Conservation (phyloP, 2,329 filamentous ascomycete species). For the Parastagonospora nodorum region DNA sequence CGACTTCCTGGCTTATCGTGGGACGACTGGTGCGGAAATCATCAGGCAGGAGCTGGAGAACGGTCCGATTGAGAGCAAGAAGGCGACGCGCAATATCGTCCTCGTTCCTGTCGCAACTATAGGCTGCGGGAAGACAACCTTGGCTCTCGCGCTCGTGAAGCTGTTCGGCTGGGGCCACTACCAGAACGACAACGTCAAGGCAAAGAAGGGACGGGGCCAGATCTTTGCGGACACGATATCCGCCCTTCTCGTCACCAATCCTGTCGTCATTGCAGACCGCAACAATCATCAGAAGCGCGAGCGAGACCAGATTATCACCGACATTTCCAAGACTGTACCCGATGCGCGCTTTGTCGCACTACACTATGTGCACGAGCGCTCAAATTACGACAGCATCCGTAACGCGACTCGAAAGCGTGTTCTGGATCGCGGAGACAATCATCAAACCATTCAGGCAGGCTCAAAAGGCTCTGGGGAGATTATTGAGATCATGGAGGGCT, state of each 20-base stretch:
- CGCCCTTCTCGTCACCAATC: constrained; percentile 65
- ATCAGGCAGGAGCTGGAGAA: constrained; percentile 72
- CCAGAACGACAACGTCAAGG: constrained; percentile 95
- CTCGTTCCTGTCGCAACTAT: constrained; percentile 92
- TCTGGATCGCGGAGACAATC: constrained; percentile 86
- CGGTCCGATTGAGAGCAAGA: constrained; percentile 56
- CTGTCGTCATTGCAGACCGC: constrained; percentile 85
- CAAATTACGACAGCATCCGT: constrained; percentile 72
- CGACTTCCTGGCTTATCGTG: constrained; percentile 82
- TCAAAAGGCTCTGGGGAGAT: constrained; percentile 75
- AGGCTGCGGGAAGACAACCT: constrained; percentile 94
- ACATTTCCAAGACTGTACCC: constrained; percentile 67
- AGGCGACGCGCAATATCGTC: constrained; percentile 71
- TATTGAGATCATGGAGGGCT: constrained; percentile 91
- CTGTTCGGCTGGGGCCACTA: constrained; percentile 92
- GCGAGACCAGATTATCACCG: constrained; percentile 82
- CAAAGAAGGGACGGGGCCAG: constrained; percentile 72
- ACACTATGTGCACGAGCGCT: constrained; percentile 79
- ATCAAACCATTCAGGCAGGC: constrained; percentile 93
- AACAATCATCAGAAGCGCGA: constrained; percentile 93
- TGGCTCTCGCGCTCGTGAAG: constrained; percentile 78
- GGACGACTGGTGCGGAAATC: constrained; percentile 86
- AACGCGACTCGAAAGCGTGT: constrained; percentile 78
- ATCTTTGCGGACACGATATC: constrained; percentile 76
- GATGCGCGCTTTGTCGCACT: constrained; percentile 79